Base-by-base conservation (phyloP, 306 rosid genomes). In the Aeschynomene evenia region DNA sequence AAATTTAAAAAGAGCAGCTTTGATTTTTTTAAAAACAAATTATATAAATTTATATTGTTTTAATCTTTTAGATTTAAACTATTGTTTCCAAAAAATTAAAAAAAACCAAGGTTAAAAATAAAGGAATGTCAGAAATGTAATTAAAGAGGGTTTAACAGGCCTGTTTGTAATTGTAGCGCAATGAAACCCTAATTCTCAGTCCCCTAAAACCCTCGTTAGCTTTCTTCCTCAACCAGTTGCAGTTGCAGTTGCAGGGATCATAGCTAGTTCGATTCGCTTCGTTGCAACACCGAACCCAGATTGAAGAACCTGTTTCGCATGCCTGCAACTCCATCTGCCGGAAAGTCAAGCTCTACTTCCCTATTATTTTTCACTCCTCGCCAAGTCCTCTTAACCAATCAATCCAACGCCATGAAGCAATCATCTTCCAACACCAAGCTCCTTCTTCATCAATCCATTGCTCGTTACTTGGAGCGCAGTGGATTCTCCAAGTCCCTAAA, bases 401-500 rank as follows among this genome's bases (percentile, higher is more conserved):
- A 16, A 48, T 20, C 69, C 3, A 28, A 4, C 31, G 5, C 1
- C 16, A 91, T 85, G 96, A 87, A 74, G 71, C 67, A 66, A 6
- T 45, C 51, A 19, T 15, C 51, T 45, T 45, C 51, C 51, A n/a
- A n/a, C 51, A 1, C 12, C 51, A 86, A 51, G 74, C 70, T 77
- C 72, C 77, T 78, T 58, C 91, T 91, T 39, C 84, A 79, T 13
- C 87, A 69, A 19, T 76, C 94, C 15, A 84, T 91, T n/a, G 91
- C 95, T 7, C 72, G 22, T 40, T 89, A 80, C 75, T 73, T 91
- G 77, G 62, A 87, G 13, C 62, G 36, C 52, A 59, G 70, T 73
- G 91, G 96, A 3, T 87, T 87, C 85, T 84, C 85, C 68, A 91
- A 84, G 67, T 58, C 98, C 34, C 83, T 91, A 0, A 91, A 91